Evolutionary conservation across 345 rosid genomes (phyloP), one percentile per base, ranked within the genome.

Genomic region (Linum lewisii): DNA sequence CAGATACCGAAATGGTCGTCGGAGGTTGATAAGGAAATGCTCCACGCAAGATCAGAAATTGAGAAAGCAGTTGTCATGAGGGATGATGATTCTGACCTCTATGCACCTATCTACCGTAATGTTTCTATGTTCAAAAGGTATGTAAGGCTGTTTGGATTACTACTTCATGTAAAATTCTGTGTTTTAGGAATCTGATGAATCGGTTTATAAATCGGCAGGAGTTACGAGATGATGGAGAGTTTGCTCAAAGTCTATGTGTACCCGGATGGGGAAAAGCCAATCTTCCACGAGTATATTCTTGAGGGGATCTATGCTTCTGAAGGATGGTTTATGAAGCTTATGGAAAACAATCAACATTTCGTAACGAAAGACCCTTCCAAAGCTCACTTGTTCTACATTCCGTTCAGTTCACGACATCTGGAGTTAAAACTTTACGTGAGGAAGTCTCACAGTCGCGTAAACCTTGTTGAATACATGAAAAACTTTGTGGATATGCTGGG

Each of bases 321-420:
- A 57, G 60, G 60, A 57, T 57, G 60, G 60, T 57, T 57, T 25
- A 57, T 57, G 60, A 57, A 57, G 42, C 60, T 13, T n/a, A 57
- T 57, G 60, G 60, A 57, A 19, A 8, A 11, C 32, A 16, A 26
- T 21, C 15, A 57, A 57, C 26, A 57, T 11, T 57, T 24, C 20
- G 42, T 57, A 15, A 57, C 60, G 5, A 26, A 57, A 29, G 60
- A 57, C 37, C 38, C 60, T 7, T 3, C 20, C 0, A 57, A 57
- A 26, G 60, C 60, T 21, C 60, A 57, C 42, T 29, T 57, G 38
- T 57, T 57, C 42, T 57, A 57, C 38, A 11, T 57, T 20, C 60
- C 60, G 8, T 57, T 57, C 42, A 57, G 60, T 16, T 57, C 60
- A 1, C 60, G 60, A 20, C 60, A 26, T 15, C 60, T 57, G n/a